A percentile compares a stretch with the other conserved stretches of the same genome.
These are phyloP conservation scores for Erythrophleum fordii DNA, from an alignment of 306 rosid species.

Conservation along the genomic window DNA sequence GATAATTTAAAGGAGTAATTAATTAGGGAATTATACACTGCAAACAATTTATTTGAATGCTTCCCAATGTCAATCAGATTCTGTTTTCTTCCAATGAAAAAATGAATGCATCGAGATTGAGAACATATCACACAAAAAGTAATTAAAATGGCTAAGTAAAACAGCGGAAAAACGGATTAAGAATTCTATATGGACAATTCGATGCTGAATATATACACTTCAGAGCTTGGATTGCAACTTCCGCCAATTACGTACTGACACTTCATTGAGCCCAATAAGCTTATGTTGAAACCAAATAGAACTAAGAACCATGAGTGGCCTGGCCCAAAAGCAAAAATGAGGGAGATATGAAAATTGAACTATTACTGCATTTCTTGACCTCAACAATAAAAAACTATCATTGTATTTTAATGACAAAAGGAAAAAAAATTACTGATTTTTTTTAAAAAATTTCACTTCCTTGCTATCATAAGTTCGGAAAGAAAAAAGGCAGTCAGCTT, in stretches of 20 bases:
- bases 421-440: no score
- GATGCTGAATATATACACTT: no score
- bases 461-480: neutral
- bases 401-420: no score
- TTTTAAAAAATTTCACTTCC: neutral
- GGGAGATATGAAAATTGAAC: neutral
- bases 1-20: no score
- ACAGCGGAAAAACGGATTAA: neutral
- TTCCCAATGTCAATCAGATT: neutral
- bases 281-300: neutral
- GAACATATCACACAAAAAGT: neutral
- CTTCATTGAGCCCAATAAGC: neutral
- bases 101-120: neutral
- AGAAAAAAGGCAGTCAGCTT: neutral
- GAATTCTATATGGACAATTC: no score
- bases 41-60: neutral
- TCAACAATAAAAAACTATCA: no score
- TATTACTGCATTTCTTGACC: neutral
- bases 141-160: neutral
- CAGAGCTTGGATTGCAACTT: neutral
- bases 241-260: neutral
- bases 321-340: neutral
- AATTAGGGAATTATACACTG: neutral
- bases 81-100: neutral
- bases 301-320: neutral